Base-by-base conservation (phyloP, 1,284 basidiomycete genomes). In the Trichosporon sp. region DNA sequence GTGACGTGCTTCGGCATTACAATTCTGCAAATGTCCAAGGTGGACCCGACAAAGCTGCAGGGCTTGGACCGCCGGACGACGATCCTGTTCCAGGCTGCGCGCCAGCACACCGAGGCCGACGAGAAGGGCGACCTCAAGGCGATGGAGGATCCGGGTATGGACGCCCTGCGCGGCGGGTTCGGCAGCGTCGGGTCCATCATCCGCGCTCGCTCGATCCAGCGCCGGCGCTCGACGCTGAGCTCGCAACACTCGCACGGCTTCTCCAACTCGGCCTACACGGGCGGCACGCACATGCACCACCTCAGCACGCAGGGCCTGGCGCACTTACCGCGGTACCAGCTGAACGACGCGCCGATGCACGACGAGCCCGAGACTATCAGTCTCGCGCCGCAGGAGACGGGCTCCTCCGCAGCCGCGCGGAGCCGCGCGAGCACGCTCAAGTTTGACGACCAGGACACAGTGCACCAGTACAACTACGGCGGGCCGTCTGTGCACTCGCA, bases 1-100 rank as follows among this genome's bases (percentile, higher is more conserved):
- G 79, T 82, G 64, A 84, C 81, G 35, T 83, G 83, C 67, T 75
- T 83, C n/a, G 95, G 96, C 26, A 98, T 98, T 81, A 93, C 92
- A n/a, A 90, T 99, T 73, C 90, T 99, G 8, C 96, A 99, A 84
- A 91, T 99, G 88, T 96, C 94, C 83, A 98, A 98, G 76, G 85
- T 83, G 51, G 79, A 82, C 68, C 79, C 81, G 12, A 86, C 85
- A 35, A 85, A 90, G 70, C 87, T 97, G 77, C 71, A 76, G 12
- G 87, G 87, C 40, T 90, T 97, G 77, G 95, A 96, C 80, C 87
- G 94, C 40, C 88, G 90, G 48, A 91, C 92, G 4, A 96, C 94
- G 0, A 88, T 96, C 59, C 89, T 97, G 37, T 87, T 97, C 31
- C 89, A 91, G 80, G 92, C 91, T 2, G 88, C 92, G 0, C 88